Base-by-base conservation (phyloP, 495 filamentous ascomycete genomes). In the Talaromyces liani region DNA sequence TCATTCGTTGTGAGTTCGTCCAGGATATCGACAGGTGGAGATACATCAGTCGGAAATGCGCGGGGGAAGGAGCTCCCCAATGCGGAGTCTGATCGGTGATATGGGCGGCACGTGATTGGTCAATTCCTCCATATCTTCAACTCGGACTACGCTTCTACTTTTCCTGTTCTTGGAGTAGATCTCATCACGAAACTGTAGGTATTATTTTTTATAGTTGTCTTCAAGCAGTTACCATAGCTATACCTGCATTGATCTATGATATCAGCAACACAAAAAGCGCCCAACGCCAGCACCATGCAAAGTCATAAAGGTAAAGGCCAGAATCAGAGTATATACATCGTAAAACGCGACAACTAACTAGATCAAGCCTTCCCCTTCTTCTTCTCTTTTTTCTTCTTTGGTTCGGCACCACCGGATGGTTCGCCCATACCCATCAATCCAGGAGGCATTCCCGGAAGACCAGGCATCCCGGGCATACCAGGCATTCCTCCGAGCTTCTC, bases 401-500 rank as follows among this genome's bases (percentile, higher is more conserved):
- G 79, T 63, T 67, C 71, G 55, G 68, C 76, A 53, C 69, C 73
- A 66, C 74, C 79, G 61, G 73, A 71, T 16, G 73, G 65, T 63
- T 73, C 70, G 29, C 69, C 70, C 10, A 63, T 67, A 8, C 74
- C 74, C 54, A 70, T 69, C 73, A 79, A 70, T 6, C 67, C 71
- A n/a, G 67, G 58, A 3, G 71, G 73, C 78, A 79, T 79, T 51
- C 72, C 72, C 36, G 73, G 78, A 66, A 65, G 61, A 57, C 74
- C 78, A 0, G 77, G 75, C 65, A 79, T 75, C 53, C 77, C 75
- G 0, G 76, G 78, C 57, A 79, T 81, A 1, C 76, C 82, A 18
- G 79, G 80, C 68, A 81, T 81, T 14, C 87, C 87, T 62, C 74
- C 66, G 71, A 81, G 78, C 63, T 77, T 80, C 69, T 85, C 81